These are phyloP conservation scores for Umbelopsis vinacea DNA, from an alignment of 192 early-diverging fungal species.

Conservation along the genomic window DNA sequence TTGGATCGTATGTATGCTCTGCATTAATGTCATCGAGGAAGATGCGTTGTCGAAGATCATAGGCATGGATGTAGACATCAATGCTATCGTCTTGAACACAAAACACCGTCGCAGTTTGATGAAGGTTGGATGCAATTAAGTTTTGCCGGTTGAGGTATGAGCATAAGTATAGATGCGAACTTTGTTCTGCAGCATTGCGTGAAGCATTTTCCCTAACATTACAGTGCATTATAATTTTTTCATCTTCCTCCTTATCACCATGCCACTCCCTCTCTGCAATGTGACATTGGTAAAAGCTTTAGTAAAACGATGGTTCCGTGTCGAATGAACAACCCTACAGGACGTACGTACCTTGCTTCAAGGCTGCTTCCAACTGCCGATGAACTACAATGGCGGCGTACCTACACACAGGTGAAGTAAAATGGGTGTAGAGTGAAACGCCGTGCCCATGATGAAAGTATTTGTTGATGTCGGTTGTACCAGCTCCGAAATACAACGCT, in stretches of 20 bases:
- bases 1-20: not conserved
- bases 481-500: constrained; percentile 17
- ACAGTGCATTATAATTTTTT: constrained; percentile 70
- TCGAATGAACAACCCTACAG: not conserved
- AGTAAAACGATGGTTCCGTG: not conserved
- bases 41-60: constrained; percentile 1
- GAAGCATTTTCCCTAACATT: constrained; percentile 77
- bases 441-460: constrained; percentile 23
- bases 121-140: not conserved
- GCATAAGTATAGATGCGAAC: constrained; percentile 66
- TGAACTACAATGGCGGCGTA: constrained; percentile 98
- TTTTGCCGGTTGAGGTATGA: constrained; percentile 52
- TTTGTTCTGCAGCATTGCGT: constrained; percentile 74
- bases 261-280: constrained; percentile 52
- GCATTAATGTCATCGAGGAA: constrained; percentile 3
- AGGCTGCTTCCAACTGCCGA: constrained; percentile 78
- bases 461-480: constrained; percentile 25
- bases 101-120: not conserved
- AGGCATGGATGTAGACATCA: constrained; percentile 10
- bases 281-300: not conserved
- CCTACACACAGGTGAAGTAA: constrained; percentile 96
- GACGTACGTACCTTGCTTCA: constrained; percentile 46
- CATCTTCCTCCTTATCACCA: constrained; percentile 53
- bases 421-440: constrained; percentile 92
- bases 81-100: constrained; percentile 8